Conservation (phyloP, 2,329 filamentous ascomycete species). For the Hypocrella siamensis region DNA sequence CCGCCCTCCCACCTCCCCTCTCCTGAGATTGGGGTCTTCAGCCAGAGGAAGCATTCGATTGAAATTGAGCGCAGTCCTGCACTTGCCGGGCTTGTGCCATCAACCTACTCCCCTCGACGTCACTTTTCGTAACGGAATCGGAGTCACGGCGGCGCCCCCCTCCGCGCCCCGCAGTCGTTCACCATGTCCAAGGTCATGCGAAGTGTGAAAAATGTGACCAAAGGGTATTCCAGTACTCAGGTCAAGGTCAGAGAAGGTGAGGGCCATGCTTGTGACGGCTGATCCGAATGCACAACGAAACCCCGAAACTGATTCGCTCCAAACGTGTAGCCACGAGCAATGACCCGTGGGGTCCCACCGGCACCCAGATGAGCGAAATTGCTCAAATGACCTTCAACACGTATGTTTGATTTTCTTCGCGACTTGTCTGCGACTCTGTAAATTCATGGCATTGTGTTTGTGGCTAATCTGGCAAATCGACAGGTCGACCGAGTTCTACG, state of each 20-base stretch:
- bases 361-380: slow-evolving; percentile 97
- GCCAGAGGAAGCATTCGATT: too few species aligned
- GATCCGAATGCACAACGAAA: neutral
- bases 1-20: too few species aligned
- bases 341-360: slow-evolving; percentile 94
- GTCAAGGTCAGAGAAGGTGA: slow-evolving; percentile 96
- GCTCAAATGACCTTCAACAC: slow-evolving; percentile 95
- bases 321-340: slow-evolving; percentile 75
- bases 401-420: too few species aligned
- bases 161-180: slow-evolving; percentile 12
- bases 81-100: too few species aligned
- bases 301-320: slow-evolving; percentile 6
- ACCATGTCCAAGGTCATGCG: slow-evolving; percentile 92
- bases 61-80: too few species aligned
- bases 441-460: too few species aligned
- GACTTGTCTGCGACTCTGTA: too few species aligned
- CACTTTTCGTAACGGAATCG: too few species aligned
- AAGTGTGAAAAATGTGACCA: slow-evolving; percentile 98
- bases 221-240: slow-evolving; percentile 91
- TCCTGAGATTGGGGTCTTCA: too few species aligned
- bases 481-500: slow-evolving; percentile 93
- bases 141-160: slow-evolving; percentile 2
- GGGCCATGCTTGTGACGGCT: neutral
- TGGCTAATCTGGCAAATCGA: too few species aligned
- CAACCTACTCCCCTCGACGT: too few species aligned